These are phyloP conservation scores for Apostasia ramifera DNA, from an alignment of 106 monocot genomes.

Conservation along the genomic window DNA sequence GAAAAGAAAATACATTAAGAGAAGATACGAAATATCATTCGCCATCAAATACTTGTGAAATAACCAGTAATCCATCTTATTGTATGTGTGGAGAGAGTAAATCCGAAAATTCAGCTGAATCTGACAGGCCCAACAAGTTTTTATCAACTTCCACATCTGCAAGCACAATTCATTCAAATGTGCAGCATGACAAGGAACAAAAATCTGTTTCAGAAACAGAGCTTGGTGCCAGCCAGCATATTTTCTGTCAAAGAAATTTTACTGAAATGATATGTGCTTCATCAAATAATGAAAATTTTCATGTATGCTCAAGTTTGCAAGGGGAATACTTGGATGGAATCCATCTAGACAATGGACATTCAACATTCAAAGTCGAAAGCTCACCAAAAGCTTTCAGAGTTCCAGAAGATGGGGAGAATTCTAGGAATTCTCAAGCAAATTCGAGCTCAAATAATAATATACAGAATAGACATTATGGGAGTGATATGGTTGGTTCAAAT, in stretches of 20 bases:
- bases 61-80: conserved; percentile 7
- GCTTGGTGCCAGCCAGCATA: background rate
- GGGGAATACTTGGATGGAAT: background rate
- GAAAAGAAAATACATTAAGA: background rate
- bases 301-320: background rate
- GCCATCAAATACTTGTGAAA: conserved; percentile 6
- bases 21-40: conserved; percentile 8
- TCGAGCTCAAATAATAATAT: background rate
- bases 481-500: conserved; percentile 7
- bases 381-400: conserved; percentile 1
- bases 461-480: conserved; percentile 1
- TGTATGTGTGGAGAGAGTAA: background rate
- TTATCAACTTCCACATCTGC: background rate
- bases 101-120: conserved; percentile 4
- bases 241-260: conserved; percentile 3
- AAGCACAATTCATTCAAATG: conserved; percentile 8
- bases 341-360: conserved; percentile 10
- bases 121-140: background rate
- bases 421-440: background rate
- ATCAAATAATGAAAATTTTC: background rate
- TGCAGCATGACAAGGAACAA: conserved; percentile 4
- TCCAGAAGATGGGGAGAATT: conserved; percentile 5
- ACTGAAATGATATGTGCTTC: conserved; percentile 4
- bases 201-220: conserved; percentile 6
- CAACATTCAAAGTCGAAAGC: conserved; percentile 5